Base-by-base conservation (phyloP, 2,329 filamentous ascomycete genomes). In the Arthrobotrys musiformis region DNA sequence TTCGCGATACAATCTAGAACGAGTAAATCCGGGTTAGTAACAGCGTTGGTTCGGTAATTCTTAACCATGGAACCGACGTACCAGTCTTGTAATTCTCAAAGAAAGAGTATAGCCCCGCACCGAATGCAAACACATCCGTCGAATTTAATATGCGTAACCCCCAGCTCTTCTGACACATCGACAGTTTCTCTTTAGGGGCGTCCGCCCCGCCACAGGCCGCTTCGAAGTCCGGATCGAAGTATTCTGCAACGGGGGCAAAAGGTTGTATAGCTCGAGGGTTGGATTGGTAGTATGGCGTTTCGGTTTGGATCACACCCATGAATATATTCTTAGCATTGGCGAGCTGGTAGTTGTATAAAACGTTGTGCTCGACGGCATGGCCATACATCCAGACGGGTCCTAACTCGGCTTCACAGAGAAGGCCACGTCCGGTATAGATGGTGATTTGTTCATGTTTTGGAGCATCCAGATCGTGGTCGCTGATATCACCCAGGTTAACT, bases 301-400 rank as follows among this genome's bases (percentile, higher is more conserved):
- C 94, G 2, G 92, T 92, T 85, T 97, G 94, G 81, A 97, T 93
- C 61, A 92, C 85, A 9, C 89, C 90, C 87, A 96, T 90, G 85
- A 91, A 97, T 79, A 97, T 87, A 82, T 94, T 91, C 81, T 89
- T 87, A 1, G 93, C 92, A 78, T 90, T 90, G 82, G 88, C 85
- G 81, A 97, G 85, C 84, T 97, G 92, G 86, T 97, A 97, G 86
- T 97, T 94, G 81, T 89, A 89, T 37, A 89, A 81, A 2, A 84
- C 83, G 82, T 86, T 86, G 81, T 89, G 87, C 81, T 89, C 87
- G 26, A 85, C 86, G 0, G 85, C 85, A 1, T 86, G 86, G 26
- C 86, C 87, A 60, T 86, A 83, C 54, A 89, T 83, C 88, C 88
- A 89, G n/a, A 85, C 87, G 1, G 86, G 86, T 2, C 83, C 83